Evolutionary conservation across 2,329 filamentous ascomycete genomes (phyloP), one percentile per base, ranked within the genome.

Genomic region (Camptophora hylomeconis): DNA sequence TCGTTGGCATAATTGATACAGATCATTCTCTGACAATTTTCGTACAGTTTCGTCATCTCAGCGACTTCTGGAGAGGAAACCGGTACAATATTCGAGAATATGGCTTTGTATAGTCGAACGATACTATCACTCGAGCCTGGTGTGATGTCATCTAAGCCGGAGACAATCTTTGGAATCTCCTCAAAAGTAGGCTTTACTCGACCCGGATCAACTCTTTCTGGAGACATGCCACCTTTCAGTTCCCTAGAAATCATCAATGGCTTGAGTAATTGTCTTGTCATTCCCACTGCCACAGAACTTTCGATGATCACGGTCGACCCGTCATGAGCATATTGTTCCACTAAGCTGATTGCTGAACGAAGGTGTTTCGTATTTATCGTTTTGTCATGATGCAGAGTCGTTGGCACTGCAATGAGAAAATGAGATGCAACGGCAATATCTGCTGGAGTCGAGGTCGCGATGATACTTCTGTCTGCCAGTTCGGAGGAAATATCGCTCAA

Each of bases 1-100:
- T 40, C 37, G 18, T 40, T 40, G 28, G 32, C 35, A 30, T 40
- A 40, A 8, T 35, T 35, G 21, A 40, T 40, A 24, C 35, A 35
- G 30, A 40, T 30, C 37, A 40, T 38, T 5, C 37, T 31, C 11
- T 40, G 33, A 25, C 37, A 40, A 24, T 40, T 40, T 22, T 40
- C 37, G 26, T 38, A 40, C 3, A 40, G 26, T 19, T 40, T 40
- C 15, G 35, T 38, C 35, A 40, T 37, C 24, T 40, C 37, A 8
- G 37, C 37, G 7, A 40, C 35, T 16, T 40, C 37, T 6, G 34
- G 35, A 9, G 9, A 18, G 11, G 35, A 35, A 5, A 40, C 37
- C 16, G 35, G 35, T 9, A 37, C 37, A 12, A 40, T 24, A 9
- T 25, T 25, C 15, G 31, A 13, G 30, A 32, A 40, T 18, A 40